Conservation (phyloP, 169 alveolate genomes). For the Eimeria nieschulzi region DNA sequence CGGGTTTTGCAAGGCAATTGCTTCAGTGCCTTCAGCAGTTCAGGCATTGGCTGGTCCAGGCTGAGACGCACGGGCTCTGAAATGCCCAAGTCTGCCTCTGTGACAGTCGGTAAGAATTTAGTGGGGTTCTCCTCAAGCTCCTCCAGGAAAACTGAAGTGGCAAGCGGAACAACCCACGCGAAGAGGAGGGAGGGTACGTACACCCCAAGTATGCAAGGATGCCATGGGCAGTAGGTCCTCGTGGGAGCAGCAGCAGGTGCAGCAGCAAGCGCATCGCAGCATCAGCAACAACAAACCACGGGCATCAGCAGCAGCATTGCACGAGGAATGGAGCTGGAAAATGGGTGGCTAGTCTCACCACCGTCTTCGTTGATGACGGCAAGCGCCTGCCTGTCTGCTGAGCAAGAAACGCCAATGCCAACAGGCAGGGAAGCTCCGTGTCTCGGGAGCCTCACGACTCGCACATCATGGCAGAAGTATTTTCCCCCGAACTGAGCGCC, state of each 20-base stretch:
- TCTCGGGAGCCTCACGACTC: conserved; percentile 90
- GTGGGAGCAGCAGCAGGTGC: too few species aligned
- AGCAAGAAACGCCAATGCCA: conserved; percentile 92
- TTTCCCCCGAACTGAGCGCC: conserved; percentile 95
- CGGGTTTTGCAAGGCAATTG: conserved; percentile 84
- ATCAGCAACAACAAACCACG: not conserved
- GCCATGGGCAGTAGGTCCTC: too few species aligned
- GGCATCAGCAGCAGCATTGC: not conserved
- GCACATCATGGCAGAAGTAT: conserved; percentile 91
- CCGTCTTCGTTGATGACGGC: conserved; percentile 83
- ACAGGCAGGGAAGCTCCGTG: conserved; percentile 93
- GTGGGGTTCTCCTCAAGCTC: conserved; percentile 91
- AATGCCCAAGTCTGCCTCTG: conserved; percentile 16
- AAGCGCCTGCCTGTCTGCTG: conserved; percentile 91
- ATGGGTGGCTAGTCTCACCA: conserved; percentile 30
- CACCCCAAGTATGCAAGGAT: too few species aligned
- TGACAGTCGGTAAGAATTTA: conserved; percentile 71
- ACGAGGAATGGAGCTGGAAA: not conserved
- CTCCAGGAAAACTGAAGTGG: conserved; percentile 84
- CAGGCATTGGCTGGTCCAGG: conserved; percentile 85
- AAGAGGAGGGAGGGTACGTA: not conserved
- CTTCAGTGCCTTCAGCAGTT: conserved; percentile 62
- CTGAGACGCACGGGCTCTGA: conserved; percentile 81
- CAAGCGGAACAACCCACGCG: not conserved
- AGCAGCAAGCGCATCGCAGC: not conserved